Conservation (phyloP, 805 yeast genomes). For the Nakazawaea sp. region DNA sequence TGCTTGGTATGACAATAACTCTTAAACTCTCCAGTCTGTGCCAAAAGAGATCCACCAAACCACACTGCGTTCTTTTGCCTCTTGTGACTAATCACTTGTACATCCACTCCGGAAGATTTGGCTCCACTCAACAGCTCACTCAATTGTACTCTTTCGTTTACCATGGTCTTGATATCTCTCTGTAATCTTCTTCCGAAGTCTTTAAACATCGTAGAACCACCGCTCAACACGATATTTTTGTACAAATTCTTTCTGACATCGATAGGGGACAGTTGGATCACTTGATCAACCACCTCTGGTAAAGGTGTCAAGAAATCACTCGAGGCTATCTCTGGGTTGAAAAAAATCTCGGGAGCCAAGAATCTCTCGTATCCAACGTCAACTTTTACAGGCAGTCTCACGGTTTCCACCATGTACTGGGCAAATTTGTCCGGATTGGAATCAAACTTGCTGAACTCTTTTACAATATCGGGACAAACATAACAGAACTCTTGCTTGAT, state of each 20-base stretch:
- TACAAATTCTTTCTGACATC: conserved; percentile 97
- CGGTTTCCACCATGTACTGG: conserved; percentile 82
- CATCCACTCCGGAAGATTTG: conserved; percentile 90
- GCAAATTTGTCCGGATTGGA: conserved; percentile 92
- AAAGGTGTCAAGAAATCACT: conserved; percentile 93
- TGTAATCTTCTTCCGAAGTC: conserved; percentile 97
- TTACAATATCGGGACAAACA: conserved; percentile 95
- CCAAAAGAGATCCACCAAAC: conserved; percentile 97
- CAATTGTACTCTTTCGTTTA: conserved; percentile 77
- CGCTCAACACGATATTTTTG: conserved; percentile 90
- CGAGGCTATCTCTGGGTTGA: conserved; percentile 95
- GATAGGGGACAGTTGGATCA: conserved; percentile 91
- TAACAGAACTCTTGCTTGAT: conserved; percentile 96
- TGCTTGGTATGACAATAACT: conserved; percentile 95
- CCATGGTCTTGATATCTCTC: conserved; percentile 84
- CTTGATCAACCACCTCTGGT: conserved; percentile 93
- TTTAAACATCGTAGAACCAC: conserved; percentile 98
- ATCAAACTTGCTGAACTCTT: conserved; percentile 92
- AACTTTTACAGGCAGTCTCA: conserved; percentile 37
- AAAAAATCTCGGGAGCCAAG: conserved; percentile 98
- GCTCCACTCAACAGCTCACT: conserved; percentile 73
- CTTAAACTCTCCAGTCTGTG: conserved; percentile 95
- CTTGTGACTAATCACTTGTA: conserved; percentile 93
- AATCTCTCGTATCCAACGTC: conserved; percentile 98
- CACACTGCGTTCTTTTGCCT: conserved; percentile 98